phyloP scores from a whole-genome alignment of 306 rosid genomes.

The Malus domestica region DNA sequence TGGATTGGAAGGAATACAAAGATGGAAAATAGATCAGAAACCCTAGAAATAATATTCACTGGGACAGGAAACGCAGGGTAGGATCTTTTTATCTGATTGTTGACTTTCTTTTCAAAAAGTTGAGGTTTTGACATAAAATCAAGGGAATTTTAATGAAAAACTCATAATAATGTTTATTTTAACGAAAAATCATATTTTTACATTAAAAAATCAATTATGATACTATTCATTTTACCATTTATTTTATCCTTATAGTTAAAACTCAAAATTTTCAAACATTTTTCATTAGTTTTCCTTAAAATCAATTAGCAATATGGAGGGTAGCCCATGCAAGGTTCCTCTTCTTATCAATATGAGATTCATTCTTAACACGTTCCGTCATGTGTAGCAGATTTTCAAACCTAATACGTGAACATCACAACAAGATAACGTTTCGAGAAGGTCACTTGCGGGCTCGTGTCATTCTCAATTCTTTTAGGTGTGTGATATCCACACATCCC shows the following conservation, averaged over 20 bases:
- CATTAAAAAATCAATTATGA: too few relatives aligned
- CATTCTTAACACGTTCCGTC: rapidly evolving
- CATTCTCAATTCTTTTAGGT: slow-evolving; percentile 36
- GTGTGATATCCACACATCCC: too few relatives aligned
- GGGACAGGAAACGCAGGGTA: not conserved
- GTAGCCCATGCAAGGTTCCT: rapidly evolving
- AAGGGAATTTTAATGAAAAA: too few relatives aligned
- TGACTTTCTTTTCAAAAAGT: not conserved
- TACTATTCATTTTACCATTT: too few relatives aligned
- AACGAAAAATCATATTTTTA: too few relatives aligned
- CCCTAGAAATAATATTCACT: slow-evolving; percentile 25
- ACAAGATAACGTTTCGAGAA: slow-evolving; percentile 21
- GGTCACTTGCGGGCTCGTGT: slow-evolving; percentile 48
- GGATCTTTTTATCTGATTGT: not conserved
- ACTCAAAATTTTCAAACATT: too few relatives aligned
- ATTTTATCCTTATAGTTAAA: too few relatives aligned
- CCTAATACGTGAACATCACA: too few relatives aligned
- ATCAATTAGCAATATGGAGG: too few relatives aligned
- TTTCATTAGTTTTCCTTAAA: too few relatives aligned
- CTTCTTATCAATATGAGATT: rapidly evolving
- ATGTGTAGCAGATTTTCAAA: too few relatives aligned
- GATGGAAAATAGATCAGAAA: slow-evolving; percentile 19
- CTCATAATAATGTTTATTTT: rapidly evolving
- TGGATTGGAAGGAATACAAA: not conserved
- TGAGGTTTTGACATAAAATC: too few relatives aligned